Percentiles rank a stretch among this genome's conserved stretches.
Conservation (phyloP, 1,139 yeast species). For the Pichia sp. region DNA sequence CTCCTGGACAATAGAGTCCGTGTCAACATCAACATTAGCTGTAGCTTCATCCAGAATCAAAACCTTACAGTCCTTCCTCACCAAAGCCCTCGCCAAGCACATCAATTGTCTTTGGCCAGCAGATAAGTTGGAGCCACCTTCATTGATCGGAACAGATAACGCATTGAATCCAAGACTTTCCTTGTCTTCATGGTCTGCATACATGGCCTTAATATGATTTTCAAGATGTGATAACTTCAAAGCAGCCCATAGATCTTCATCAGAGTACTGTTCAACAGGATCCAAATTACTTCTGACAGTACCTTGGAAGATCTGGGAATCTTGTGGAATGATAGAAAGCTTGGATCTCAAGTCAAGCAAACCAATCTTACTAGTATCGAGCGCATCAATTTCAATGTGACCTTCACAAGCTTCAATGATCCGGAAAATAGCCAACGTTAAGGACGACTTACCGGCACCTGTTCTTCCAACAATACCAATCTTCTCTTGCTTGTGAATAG, state of each 20-base stretch:
- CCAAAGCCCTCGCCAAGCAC: slow-evolving; percentile 83
- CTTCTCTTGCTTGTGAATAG: slow-evolving; percentile 72
- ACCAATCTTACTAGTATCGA: slow-evolving; percentile 68
- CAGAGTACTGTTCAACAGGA: slow-evolving; percentile 64
- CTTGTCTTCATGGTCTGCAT: slow-evolving; percentile 22
- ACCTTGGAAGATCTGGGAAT: slow-evolving; percentile 94
- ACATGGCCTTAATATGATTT: slow-evolving; percentile 61
- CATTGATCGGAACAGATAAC: slow-evolving; percentile 58
- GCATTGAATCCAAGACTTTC: slow-evolving; percentile 20
- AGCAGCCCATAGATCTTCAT: slow-evolving; percentile 80
- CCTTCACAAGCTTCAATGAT: slow-evolving; percentile 80
- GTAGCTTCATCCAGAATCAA: slow-evolving; percentile 93
- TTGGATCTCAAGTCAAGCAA: slow-evolving; percentile 76
- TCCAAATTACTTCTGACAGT: slow-evolving; percentile 83
- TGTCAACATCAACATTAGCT: slow-evolving; percentile 95
- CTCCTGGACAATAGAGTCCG: slow-evolving; percentile 80
- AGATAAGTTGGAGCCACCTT: slow-evolving; percentile 83
- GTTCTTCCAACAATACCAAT: slow-evolving; percentile 95
- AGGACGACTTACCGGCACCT: slow-evolving; percentile 94
- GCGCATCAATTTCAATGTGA: slow-evolving; percentile 61
- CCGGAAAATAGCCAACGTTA: slow-evolving; percentile 84
- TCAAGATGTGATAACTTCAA: slow-evolving; percentile 81
- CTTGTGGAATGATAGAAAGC: slow-evolving; percentile 92
- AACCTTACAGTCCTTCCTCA: slow-evolving; percentile 63
- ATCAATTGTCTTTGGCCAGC: slow-evolving; percentile 90